Percentiles rank a stretch among this genome's conserved stretches.
These are phyloP conservation scores for Fusarium pseudonygamai DNA, from an alignment of 2,329 filamentous ascomycete genomes.

Conservation along the genomic window DNA sequence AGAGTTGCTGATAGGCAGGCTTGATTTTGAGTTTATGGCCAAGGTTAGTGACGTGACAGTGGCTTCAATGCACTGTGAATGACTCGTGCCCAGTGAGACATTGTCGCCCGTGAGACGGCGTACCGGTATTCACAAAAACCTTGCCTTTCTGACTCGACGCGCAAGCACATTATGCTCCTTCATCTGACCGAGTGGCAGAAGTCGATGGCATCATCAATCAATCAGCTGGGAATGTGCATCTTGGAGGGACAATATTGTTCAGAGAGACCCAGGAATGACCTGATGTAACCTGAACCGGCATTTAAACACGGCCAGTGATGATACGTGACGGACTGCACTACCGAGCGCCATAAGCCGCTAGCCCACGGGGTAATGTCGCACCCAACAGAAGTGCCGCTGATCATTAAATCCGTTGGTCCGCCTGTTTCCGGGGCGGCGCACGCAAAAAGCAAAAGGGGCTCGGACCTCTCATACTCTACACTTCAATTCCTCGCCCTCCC, in stretches of 20 bases:
- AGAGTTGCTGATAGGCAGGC: not conserved
- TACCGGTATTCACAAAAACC: fast-evolving
- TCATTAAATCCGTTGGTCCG: not conserved
- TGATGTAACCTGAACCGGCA: not conserved
- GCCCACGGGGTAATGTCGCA: not conserved
- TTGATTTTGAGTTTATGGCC: not conserved
- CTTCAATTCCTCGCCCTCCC: not conserved
- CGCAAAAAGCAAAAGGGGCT: not conserved
- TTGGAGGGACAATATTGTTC: fast-evolving
- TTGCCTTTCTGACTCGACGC: fast-evolving
- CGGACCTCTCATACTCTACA: not conserved
- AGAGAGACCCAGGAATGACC: fast-evolving
- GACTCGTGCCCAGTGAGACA: not conserved
- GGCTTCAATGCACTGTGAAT: not conserved
- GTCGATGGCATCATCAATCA: too few species aligned
- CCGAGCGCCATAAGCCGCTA: not conserved
- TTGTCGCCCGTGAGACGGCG: fast-evolving
- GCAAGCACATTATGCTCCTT: fast-evolving
- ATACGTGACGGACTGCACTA: not conserved
- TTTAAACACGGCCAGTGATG: not conserved
- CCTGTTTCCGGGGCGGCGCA: not conserved
- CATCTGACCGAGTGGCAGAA: too few species aligned
- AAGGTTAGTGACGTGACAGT: not conserved
- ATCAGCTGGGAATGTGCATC: not conserved
- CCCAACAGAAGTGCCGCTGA: not conserved